phyloP scores from a whole-genome alignment of 2,329 filamentous ascomycete genomes.

The Harringtonia lauricola region DNA sequence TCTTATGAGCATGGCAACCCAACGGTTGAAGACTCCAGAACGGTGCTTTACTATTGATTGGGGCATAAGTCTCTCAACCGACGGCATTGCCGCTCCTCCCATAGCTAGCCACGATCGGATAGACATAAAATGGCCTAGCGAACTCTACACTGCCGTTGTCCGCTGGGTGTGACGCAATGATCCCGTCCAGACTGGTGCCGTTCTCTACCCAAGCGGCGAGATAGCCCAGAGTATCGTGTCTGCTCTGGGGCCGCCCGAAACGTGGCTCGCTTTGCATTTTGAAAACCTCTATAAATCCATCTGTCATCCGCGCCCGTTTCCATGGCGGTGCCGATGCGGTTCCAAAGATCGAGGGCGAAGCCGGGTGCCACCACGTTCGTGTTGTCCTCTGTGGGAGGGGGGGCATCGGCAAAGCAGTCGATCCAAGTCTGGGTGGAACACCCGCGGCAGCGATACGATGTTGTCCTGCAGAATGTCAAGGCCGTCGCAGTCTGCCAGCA shows the following conservation, averaged over 20 bases:
- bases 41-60: slow-evolving; percentile 5
- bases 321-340: neutral
- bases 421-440: slow-evolving; percentile 25
- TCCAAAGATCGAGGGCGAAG: slow-evolving; percentile 1
- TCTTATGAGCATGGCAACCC: too few species aligned
- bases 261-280: neutral
- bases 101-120: slow-evolving; percentile 1
- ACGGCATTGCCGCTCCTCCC: neutral
- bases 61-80: neutral
- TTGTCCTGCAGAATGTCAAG: slow-evolving; percentile 27
- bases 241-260: neutral
- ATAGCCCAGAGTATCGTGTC: slow-evolving; percentile 1
- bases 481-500: slow-evolving; percentile 27
- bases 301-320: neutral
- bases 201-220: slow-evolving; percentile 2
- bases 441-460: slow-evolving; percentile 27
- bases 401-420: slow-evolving; percentile 3
- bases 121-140: neutral
- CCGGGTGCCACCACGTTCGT: slow-evolving; percentile 1
- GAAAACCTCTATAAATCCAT: slow-evolving; percentile 1
- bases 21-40: slow-evolving; percentile 1
- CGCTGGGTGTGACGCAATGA: neutral
- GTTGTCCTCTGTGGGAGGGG: too few species aligned
- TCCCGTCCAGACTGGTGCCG: neutral
- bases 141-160: neutral